These are phyloP conservation scores for Dipteronia sinensis DNA, from an alignment of 345 rosid genomes.

Conservation along the genomic window DNA sequence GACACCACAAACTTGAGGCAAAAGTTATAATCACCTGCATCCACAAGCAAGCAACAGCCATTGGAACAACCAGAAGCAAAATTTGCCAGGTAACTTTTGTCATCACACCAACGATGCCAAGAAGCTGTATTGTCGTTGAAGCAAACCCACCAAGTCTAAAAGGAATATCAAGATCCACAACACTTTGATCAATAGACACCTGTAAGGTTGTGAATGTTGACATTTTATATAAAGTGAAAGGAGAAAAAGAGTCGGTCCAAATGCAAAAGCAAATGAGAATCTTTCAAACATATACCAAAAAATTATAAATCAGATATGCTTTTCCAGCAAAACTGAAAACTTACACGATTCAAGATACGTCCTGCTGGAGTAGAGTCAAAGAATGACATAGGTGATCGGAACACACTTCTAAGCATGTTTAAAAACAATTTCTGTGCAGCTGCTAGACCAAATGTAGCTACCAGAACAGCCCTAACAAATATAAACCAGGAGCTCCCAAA, in stretches of 20 bases:
- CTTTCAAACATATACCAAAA: not conserved
- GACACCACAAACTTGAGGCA: not conserved
- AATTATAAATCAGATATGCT: not conserved
- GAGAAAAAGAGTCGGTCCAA: not conserved
- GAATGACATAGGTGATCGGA: conserved; percentile 98
- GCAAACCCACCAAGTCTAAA: conserved; percentile 99
- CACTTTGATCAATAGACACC: conserved; percentile 99
- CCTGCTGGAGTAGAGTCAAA: conserved; percentile 99
- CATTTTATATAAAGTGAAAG: conserved; percentile 15
- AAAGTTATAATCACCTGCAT: conserved; percentile 71
- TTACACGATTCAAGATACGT: conserved; percentile 94
- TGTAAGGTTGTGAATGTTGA: conserved; percentile 31
- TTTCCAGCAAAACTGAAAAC: conserved; percentile 26
- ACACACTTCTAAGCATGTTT: conserved; percentile 92
- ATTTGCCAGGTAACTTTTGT: conserved; percentile 98
- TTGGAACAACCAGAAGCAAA: conserved; percentile 91
- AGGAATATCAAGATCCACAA: conserved; percentile 98
- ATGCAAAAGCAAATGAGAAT: conserved; percentile 11
- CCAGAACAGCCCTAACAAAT: conserved; percentile 94
- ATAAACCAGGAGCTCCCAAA: conserved; percentile 98
- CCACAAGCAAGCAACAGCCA: conserved; percentile 99
- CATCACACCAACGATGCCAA: conserved; percentile 97
- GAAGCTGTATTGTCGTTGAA: conserved; percentile 95
- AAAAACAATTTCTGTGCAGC: conserved; percentile 95
- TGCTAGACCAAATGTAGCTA: conserved; percentile 95